Percentiles rank a stretch among this genome's conserved stretches.
These are phyloP conservation scores for Fusarium papillatum DNA, from an alignment of 2,329 filamentous ascomycete genomes.

Conservation along the genomic window DNA sequence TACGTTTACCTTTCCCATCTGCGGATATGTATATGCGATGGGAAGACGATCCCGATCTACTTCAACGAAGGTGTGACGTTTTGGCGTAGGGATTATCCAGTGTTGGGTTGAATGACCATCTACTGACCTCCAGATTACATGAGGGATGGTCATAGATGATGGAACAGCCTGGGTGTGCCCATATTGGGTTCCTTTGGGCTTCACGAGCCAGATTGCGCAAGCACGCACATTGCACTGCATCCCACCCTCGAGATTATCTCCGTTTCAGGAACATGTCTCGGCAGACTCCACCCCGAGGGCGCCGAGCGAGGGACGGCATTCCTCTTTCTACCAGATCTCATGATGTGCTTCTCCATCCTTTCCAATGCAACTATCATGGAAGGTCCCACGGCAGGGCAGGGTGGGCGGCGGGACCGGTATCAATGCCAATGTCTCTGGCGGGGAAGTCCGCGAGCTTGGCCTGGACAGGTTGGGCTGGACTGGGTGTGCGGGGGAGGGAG, in stretches of 20 bases:
- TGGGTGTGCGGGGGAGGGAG: neutral
- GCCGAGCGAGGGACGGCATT: constrained; percentile 12
- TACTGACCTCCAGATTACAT: neutral
- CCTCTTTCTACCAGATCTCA: constrained; percentile 19
- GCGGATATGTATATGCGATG: neutral
- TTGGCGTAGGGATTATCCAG: neutral
- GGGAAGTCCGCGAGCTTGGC: neutral
- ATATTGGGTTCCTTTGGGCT: neutral
- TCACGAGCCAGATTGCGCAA: constrained; percentile 2
- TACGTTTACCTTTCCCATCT: neutral
- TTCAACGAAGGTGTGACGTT: neutral
- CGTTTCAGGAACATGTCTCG: constrained; percentile 9
- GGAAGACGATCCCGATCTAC: constrained; percentile 4
- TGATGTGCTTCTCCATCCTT: constrained; percentile 7
- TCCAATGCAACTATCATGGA: neutral
- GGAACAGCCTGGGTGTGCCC: neutral
- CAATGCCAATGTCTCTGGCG: neutral
- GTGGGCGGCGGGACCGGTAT: neutral
- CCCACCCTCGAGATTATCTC: neutral
- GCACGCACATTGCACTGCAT: neutral
- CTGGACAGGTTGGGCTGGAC: neutral
- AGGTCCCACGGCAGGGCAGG: neutral
- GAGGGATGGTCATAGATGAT: constrained; percentile 2
- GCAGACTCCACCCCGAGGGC: constrained; percentile 8
- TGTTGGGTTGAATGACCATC: neutral